Evolutionary conservation across 495 filamentous ascomycete species (phyloP).

Genomic region (Bombardia bombarda): DNA sequence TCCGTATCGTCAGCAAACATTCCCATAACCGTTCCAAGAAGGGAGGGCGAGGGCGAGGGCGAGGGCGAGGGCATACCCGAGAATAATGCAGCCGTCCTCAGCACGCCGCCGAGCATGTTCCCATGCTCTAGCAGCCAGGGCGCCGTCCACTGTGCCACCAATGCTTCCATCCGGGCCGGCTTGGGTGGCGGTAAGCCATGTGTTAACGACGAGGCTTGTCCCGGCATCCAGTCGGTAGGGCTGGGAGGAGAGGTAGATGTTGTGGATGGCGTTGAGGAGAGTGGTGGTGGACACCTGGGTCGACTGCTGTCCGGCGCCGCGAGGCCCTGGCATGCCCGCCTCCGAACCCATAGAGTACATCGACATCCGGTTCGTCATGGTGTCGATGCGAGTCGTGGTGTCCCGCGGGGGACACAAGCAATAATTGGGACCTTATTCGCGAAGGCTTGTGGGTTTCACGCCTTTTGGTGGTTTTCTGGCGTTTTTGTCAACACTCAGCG

Average conservation of each 20-base stretch:
- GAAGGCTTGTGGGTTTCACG: neutral
- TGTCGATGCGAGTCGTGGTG: slow-evolving; percentile 21
- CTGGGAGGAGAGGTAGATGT: slow-evolving; percentile 70
- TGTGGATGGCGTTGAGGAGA: slow-evolving; percentile 85
- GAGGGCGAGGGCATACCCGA: no score
- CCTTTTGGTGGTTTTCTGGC: no score
- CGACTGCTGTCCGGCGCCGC: slow-evolving; percentile 56
- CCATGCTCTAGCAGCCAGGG: slow-evolving; percentile 79
- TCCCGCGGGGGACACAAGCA: slow-evolving; percentile 28
- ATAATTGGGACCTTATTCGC: neutral
- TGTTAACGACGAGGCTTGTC: slow-evolving; percentile 89
- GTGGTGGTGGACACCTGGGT: slow-evolving; percentile 86
- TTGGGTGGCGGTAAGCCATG: slow-evolving; percentile 75
- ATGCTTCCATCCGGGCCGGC: slow-evolving; percentile 53
- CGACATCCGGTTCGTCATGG: slow-evolving; percentile 72
- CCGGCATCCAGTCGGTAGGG: slow-evolving; percentile 84
- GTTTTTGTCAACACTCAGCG: no score
- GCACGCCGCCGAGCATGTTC: slow-evolving; percentile 92
- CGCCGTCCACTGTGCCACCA: slow-evolving; percentile 72
- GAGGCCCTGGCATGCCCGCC: slow-evolving; percentile 47
- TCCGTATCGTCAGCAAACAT: slow-evolving; percentile 2
- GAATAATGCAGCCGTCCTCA: slow-evolving; percentile 88
- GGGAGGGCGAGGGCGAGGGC: no score
- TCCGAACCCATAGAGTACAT: slow-evolving; percentile 68
- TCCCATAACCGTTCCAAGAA: neutral